These are phyloP conservation scores for Hypoxylon sp. DNA, from an alignment of 2,329 filamentous ascomycete species.

Conservation along the genomic window DNA sequence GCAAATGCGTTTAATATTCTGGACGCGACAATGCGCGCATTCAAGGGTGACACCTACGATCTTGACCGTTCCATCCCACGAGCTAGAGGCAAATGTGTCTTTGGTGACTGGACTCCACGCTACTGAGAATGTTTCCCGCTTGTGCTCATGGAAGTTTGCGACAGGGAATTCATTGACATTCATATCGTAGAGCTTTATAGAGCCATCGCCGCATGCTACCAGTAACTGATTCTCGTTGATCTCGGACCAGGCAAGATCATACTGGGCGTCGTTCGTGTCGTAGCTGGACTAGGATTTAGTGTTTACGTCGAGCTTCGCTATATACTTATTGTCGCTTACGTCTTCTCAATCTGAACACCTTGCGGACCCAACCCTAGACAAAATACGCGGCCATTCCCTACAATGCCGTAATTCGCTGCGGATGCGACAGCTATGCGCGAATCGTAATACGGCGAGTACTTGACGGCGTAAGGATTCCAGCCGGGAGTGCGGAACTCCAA, in stretches of 20 bases:
- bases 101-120: constrained; percentile 94
- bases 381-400: constrained; percentile 93
- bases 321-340: constrained; percentile 61
- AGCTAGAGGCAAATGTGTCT: constrained; percentile 89
- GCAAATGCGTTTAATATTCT: background rate
- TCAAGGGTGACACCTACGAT: constrained; percentile 66
- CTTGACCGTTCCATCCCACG: constrained; percentile 97
- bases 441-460: constrained; percentile 99
- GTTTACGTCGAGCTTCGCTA: constrained; percentile 7
- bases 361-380: constrained; percentile 84
- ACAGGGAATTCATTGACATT: constrained; percentile 84
- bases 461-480: constrained; percentile 96
- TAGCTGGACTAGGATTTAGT: constrained; percentile 69
- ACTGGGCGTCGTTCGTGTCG: constrained; percentile 97
- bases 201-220: constrained; percentile 91
- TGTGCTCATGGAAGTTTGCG: constrained; percentile 93
- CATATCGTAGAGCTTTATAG: constrained; percentile 93
- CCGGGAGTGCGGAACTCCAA: constrained; percentile 94
- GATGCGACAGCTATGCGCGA: constrained; percentile 90
- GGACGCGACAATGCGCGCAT: background rate
- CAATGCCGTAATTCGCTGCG: constrained; percentile 95
- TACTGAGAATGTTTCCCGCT: constrained; percentile 91
- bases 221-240: constrained; percentile 95
- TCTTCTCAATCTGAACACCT: constrained; percentile 87
- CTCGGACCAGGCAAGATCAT: constrained; percentile 95